These are phyloP conservation scores for Ocimum tenuiflorum DNA, from an alignment of 257 asterid genomes.

Conservation along the genomic window DNA sequence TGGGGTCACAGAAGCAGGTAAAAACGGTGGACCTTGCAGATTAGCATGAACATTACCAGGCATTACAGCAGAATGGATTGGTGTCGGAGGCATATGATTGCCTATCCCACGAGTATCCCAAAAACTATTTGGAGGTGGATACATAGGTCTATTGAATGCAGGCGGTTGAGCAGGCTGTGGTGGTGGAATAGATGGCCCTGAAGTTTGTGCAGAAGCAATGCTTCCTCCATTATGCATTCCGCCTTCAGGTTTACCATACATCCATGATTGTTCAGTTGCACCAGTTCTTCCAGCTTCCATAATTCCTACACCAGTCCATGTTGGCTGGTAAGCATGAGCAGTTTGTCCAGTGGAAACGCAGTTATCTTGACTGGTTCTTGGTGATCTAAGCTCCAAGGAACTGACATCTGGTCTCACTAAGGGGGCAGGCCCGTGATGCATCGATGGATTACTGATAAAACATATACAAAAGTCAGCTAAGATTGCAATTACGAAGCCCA, in stretches of 20 bases:
- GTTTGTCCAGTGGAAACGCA: conserved; percentile 44
- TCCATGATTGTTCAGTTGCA: conserved; percentile 35
- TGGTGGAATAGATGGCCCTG: conserved; percentile 47
- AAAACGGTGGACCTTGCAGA: conserved; percentile 60
- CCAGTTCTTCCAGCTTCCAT: conserved; percentile 41
- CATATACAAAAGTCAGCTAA: conserved; percentile 21
- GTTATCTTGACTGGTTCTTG: conserved; percentile 57
- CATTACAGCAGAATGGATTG: conserved; percentile 38
- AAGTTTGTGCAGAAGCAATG: conserved; percentile 35
- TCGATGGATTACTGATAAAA: conserved; percentile 44
- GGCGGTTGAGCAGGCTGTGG: conserved; percentile 51
- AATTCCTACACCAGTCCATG: conserved; percentile 52
- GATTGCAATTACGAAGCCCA: conserved; percentile 6
- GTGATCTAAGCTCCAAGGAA: conserved; percentile 58
- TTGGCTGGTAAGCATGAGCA: conserved; percentile 49
- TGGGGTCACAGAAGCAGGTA: conserved; percentile 79
- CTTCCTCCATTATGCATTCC: conserved; percentile 50
- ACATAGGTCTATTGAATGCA: conserved; percentile 45
- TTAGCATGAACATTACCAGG: conserved; percentile 41
- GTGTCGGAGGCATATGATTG: conserved; percentile 41
- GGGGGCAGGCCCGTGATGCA: conserved; percentile 33
- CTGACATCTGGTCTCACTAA: conserved; percentile 40
- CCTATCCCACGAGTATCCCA: conserved; percentile 67
- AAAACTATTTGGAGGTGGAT: conserved; percentile 53
- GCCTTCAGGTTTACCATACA: conserved; percentile 43